A percentile compares a stretch with the other conserved stretches of the same genome.
Evolutionary conservation across 352 stramenopile species (phyloP).

Genomic region (Pythium phragmiticola): DNA sequence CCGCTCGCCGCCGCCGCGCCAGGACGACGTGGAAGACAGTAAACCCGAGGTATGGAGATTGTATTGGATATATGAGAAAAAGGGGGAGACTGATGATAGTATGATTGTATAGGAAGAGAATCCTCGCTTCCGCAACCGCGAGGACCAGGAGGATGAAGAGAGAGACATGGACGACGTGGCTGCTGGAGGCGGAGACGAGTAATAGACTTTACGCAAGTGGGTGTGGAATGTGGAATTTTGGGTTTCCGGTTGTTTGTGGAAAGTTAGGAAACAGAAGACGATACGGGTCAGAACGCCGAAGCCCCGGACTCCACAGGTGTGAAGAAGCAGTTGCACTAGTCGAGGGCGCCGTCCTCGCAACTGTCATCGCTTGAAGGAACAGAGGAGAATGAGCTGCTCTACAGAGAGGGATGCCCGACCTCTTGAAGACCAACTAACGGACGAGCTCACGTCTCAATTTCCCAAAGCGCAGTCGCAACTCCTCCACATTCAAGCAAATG

Average conservation of each 20-base stretch:
- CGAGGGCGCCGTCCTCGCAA: not conserved
- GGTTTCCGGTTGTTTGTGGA: not conserved
- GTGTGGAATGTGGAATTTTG: not conserved
- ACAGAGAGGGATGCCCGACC: no score
- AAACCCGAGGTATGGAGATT: constrained; percentile 17
- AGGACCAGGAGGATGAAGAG: constrained; percentile 33
- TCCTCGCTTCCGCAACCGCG: constrained; percentile 59
- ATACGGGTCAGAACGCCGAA: not conserved
- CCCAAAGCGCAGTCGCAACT: not conserved
- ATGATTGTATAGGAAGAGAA: constrained; percentile 47
- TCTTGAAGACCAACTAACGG: not conserved
- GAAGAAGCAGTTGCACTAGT: no score
- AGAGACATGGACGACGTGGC: constrained; percentile 23
- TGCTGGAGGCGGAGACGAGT: constrained; percentile 5
- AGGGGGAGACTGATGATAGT: not conserved
- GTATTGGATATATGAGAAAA: not conserved
- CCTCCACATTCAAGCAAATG: not conserved
- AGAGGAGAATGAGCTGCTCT: not conserved
- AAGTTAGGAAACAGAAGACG: not conserved
- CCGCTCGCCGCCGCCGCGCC: constrained; percentile 16
- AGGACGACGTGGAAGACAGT: constrained; percentile 14
- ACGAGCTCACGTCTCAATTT: constrained; percentile 5
- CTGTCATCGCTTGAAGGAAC: not conserved
- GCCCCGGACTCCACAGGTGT: not conserved
- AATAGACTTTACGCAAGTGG: constrained; percentile 1